Evolutionary conservation across 495 filamentous ascomycete genomes (phyloP).

Genomic region (Chaetomium cochliodes): DNA sequence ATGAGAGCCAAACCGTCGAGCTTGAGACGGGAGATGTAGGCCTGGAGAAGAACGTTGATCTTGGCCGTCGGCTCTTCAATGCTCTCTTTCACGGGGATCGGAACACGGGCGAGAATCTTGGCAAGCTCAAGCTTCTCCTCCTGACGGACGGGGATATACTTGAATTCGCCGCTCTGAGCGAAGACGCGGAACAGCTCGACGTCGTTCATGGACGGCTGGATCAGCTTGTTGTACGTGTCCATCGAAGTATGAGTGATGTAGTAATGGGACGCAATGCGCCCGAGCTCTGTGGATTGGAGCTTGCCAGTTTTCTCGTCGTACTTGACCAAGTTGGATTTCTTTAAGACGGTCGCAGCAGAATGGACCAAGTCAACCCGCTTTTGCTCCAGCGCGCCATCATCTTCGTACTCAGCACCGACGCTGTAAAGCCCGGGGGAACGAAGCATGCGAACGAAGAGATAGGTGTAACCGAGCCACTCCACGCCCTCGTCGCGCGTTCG

Average conservation of each 20-base stretch:
- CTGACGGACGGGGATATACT: conserved; percentile 96
- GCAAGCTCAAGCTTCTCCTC: conserved; percentile 96
- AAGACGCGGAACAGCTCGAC: conserved; percentile 99
- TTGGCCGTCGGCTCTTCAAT: conserved; percentile 97
- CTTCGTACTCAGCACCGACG: conserved; percentile 91
- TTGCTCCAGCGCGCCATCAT: conserved; percentile 88
- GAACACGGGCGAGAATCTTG: conserved; percentile 84
- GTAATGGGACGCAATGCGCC: conserved; percentile 94
- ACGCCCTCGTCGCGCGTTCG: conserved; percentile 90
- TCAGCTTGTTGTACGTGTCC: conserved; percentile 91
- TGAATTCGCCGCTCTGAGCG: conserved; percentile 95
- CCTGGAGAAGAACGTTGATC: conserved; percentile 98
- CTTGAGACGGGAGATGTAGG: conserved; percentile 92
- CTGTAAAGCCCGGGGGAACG: conserved; percentile 94
- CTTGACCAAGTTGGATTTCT: conserved; percentile 83
- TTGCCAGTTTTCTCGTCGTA: conserved; percentile 94
- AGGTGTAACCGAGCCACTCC: conserved; percentile 98
- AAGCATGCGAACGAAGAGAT: conserved; percentile 97
- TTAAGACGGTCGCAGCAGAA: conserved; percentile 83
- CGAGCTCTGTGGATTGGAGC: conserved; percentile 88
- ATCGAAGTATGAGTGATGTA: conserved; percentile 97
- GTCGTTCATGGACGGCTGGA: conserved; percentile 85
- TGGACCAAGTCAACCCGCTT: conserved; percentile 96
- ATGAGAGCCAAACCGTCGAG: conserved; percentile 93
- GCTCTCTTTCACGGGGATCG: conserved; percentile 94